Base-by-base conservation (phyloP, 176 grass and related monocot genomes). In the Musa acuminata region DNA sequence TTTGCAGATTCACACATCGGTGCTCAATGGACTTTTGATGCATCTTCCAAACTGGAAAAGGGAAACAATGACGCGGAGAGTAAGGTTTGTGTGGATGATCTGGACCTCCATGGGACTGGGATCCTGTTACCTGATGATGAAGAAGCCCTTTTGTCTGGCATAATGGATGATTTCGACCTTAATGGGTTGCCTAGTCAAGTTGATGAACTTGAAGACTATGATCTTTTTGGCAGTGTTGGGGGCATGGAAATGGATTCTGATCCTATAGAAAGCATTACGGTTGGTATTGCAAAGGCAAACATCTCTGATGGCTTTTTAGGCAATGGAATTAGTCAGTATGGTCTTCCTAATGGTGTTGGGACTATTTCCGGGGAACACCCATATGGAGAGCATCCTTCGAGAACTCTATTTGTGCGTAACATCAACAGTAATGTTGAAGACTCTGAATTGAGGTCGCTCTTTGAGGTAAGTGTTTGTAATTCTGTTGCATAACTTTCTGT, bases 361-460 rank as follows among this genome's bases (percentile, higher is more conserved):
- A 75, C 84, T 11, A 49, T 82, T 51, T 73, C 71, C 22, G 84
- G 84, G 3, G 84, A 86, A 73, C 84, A 86, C 79, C 84, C 84
- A 65, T 82, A 71, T 71, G 84, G 84, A 48, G 84, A 86, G 58
- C 84, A 86, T 58, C 84, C 84, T 0, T 86, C 84, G 29, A 86
- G 84, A 66, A 86, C 84, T 64, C 75, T 86, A 52, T 86, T 86
- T 71, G 84, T 86, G 9, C 51, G 84, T 43, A 86, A 86, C 64
- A 86, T 86, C 25, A 86, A 86, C 53, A 86, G 84, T 57, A 86
- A 79, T 75, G 76, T 82, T 21, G 80, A 86, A 58, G 84, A 86
- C 57, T 79, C 71, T 21, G 84, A 86, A 60, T 75, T 86, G 55
- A 70, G 49, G n/a, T 62, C 25, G 26, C 49, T 86, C n/a, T 86